Evolutionary conservation across 768 basidiomycete genomes (phyloP).

Genomic region (Xerocomellus dryophilus): DNA sequence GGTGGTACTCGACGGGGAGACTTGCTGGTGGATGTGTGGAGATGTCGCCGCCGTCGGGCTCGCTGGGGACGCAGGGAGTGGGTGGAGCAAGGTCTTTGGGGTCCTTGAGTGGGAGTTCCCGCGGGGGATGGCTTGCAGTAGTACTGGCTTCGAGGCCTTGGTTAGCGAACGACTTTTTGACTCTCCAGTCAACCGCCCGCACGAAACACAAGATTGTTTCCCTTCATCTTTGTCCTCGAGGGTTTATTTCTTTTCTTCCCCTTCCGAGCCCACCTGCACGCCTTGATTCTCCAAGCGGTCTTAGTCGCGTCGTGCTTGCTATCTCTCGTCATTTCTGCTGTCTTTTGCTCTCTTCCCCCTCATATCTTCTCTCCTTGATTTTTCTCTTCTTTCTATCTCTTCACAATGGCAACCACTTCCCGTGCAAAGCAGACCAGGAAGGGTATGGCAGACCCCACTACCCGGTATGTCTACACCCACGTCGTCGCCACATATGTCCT

Average conservation of each 20-base stretch:
- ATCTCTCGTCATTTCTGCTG: conserved; percentile 37
- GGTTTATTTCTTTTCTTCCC: conserved; percentile 17
- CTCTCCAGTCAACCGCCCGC: conserved; percentile 27
- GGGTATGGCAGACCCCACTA: conserved; percentile 51
- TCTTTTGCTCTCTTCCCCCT: conserved; percentile 25
- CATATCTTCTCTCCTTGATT: conserved; percentile 31
- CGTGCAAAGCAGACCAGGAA: conserved; percentile 64
- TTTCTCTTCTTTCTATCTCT: conserved; percentile 21
- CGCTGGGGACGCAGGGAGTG: not conserved
- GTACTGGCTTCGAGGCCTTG: conserved; percentile 28
- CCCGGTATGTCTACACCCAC: conserved; percentile 44
- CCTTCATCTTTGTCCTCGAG: conserved; percentile 20
- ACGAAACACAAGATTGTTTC: conserved; percentile 30
- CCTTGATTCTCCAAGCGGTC: conserved; percentile 21
- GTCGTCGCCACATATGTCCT: conserved; percentile 14
- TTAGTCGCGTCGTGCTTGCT: conserved; percentile 35
- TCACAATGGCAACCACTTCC: conserved; percentile 59
- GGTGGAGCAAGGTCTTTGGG: conserved; percentile 14
- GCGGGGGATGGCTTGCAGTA: conserved; percentile 24
- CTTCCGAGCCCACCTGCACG: conserved; percentile 20
- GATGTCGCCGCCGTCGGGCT: not conserved
- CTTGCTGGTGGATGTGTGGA: not conserved
- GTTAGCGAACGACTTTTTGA: conserved; percentile 31
- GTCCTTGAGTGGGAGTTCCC: conserved; percentile 29
- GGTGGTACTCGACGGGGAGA: not conserved